A percentile compares a stretch with the other conserved stretches of the same genome.
Evolutionary conservation across 805 yeast species (phyloP).

Genomic region (Torulaspora delbrueckii): DNA sequence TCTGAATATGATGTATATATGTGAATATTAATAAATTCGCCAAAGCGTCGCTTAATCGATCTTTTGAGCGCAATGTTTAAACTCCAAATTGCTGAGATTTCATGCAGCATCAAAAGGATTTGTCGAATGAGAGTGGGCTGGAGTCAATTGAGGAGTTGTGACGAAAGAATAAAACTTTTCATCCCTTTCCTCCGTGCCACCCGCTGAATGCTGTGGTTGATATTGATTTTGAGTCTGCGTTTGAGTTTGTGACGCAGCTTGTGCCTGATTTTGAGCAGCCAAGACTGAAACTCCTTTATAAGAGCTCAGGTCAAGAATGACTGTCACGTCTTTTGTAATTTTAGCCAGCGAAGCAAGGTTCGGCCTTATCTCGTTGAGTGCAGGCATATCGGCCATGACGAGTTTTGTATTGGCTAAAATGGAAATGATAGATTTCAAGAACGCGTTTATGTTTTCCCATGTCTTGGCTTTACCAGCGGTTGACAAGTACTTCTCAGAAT

Average conservation of each 20-base stretch:
- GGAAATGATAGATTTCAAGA: slow-evolving; percentile 75
- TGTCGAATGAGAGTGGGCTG: slow-evolving; percentile 5
- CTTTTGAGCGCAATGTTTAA: not conserved
- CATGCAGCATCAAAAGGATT: slow-evolving; percentile 20
- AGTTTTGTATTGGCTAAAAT: slow-evolving; percentile 79
- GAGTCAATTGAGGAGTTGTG: slow-evolving; percentile 21
- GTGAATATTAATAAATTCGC: slow-evolving; percentile 1
- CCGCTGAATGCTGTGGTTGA: slow-evolving; percentile 5
- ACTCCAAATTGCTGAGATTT: not conserved
- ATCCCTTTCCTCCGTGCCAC: slow-evolving; percentile 1
- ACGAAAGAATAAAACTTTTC: slow-evolving; percentile 19
- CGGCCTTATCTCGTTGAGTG: slow-evolving; percentile 72
- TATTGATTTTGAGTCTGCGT: slow-evolving; percentile 10
- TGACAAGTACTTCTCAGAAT: slow-evolving; percentile 38
- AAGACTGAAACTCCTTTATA: slow-evolving; percentile 36
- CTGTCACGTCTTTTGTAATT: slow-evolving; percentile 87
- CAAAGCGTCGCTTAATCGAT: not conserved
- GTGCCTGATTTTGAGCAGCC: slow-evolving; percentile 11
- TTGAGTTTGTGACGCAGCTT: slow-evolving; percentile 13
- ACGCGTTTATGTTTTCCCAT: slow-evolving; percentile 81
- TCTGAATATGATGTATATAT: slow-evolving; percentile 6
- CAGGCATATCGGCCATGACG: slow-evolving; percentile 76
- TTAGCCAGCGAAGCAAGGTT: slow-evolving; percentile 77
- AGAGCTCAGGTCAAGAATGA: slow-evolving; percentile 67
- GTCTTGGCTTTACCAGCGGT: slow-evolving; percentile 54